Evolutionary conservation across 495 filamentous ascomycete species (phyloP), one percentile per base, ranked within the genome.

Genomic region (Apiosordaria backusii): DNA sequence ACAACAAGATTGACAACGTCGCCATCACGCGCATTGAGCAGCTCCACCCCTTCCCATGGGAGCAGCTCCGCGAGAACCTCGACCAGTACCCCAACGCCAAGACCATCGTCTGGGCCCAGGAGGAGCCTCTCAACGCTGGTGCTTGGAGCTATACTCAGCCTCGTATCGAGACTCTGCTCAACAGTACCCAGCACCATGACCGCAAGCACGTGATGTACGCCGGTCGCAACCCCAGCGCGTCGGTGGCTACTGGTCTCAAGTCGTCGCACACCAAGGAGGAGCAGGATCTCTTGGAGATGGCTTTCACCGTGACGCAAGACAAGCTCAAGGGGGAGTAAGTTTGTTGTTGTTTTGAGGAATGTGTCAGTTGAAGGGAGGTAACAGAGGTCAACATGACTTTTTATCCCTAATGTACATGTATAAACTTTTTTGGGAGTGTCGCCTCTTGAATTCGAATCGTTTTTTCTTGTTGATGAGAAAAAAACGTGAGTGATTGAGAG

Each of bases 21-120:
- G 95, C 92, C 76, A 90, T 99, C 79, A 96, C 92, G 55, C 92
- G 95, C 73, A 87, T 99, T 71, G 95, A 99, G 82, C 95, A 99
- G 82, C 87, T 99, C 27, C 90, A 98, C 80, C 95, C 95, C 72
- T 99, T 99, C 92, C 95, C 95, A 4, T 99, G 95, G 94, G 89
- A 91, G 70, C 91, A 94, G 81, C 87, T 99, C 55, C 88, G 89
- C 79, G 93, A 97, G 76, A 97, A 97, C 83, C 84, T 99, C 29
- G 93, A 99, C 82, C 85, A 79, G 80, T 99, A 99, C 81, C 90
- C 93, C 77, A 98, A 98, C 76, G 92, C 95, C 74, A 89, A 96
- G 83, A 91, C 92, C 67, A 94, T 99, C 66, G 91, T 98, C 65
- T 99, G 92, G 92, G 86, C 83, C 65, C 95, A 99, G 82, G 95